Conservation (phyloP, 2,329 filamentous ascomycete species). For the Magnaporthiopsis rhizophila region DNA sequence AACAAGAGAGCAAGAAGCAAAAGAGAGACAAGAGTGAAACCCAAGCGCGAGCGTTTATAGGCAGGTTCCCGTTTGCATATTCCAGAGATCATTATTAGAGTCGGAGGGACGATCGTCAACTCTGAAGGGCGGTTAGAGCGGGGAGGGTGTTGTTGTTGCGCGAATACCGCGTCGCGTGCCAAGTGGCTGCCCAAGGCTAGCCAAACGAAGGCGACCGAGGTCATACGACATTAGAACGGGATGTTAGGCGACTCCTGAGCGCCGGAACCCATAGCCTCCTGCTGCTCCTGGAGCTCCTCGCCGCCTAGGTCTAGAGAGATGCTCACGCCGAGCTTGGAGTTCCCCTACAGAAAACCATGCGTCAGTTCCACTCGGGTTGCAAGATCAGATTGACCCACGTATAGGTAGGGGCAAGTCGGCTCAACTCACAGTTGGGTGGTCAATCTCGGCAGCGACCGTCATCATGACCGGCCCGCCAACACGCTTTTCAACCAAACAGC, state of each 20-base stretch:
- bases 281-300: slow-evolving; percentile 82
- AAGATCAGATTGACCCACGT: background rate
- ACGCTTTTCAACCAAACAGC: slow-evolving; percentile 89
- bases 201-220: background rate
- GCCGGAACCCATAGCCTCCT: slow-evolving; percentile 46
- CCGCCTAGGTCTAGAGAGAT: slow-evolving; percentile 82
- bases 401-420: background rate
- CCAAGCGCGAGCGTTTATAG: slow-evolving; percentile 1
- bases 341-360: slow-evolving; percentile 53
- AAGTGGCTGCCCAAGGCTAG: background rate
- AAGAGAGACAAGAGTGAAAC: background rate
- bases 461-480: slow-evolving; percentile 87
- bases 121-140: background rate
- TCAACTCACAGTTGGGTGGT: slow-evolving; percentile 82
- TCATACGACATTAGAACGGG: slow-evolving; percentile 48
- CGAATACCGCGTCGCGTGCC: background rate
- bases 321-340: slow-evolving; percentile 88
- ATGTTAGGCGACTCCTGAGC: slow-evolving; percentile 49
- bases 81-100: slow-evolving; percentile 7
- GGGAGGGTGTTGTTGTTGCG: slow-evolving; percentile 3
- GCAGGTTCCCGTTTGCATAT: background rate
- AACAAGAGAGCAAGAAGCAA: slow-evolving; percentile 4
- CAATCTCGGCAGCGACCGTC: slow-evolving; percentile 93
- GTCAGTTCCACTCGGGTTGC: background rate
- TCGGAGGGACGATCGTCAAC: background rate